phyloP scores from a whole-genome alignment of 257 asterid species.

The Fraxinus cuspidata region DNA sequence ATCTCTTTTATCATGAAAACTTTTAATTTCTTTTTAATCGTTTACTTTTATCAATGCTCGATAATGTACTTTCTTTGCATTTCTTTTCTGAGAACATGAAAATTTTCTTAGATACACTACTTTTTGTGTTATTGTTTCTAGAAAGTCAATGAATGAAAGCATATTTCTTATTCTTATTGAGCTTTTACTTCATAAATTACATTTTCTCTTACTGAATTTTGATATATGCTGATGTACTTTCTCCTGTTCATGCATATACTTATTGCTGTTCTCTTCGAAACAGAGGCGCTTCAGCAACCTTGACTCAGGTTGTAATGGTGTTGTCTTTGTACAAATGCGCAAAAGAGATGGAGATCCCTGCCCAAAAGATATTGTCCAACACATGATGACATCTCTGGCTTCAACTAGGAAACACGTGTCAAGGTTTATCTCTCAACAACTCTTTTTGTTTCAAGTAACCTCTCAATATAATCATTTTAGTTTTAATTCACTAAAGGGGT shows the following conservation, averaged over 20 bases:
- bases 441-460: slow-evolving; percentile 11
- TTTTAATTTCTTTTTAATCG: not conserved
- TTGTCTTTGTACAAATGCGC: slow-evolving; percentile 84
- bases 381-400: slow-evolving; percentile 92
- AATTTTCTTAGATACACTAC: not conserved
- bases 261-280: slow-evolving; percentile 17
- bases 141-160: slow-evolving; percentile 12
- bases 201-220: not conserved
- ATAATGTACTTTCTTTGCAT: not conserved
- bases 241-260: slow-evolving; percentile 12
- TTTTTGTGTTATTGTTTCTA: slow-evolving; percentile 4
- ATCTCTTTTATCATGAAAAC: slow-evolving; percentile 1
- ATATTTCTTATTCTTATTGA: not conserved
- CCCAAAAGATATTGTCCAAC: slow-evolving; percentile 80
- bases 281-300: slow-evolving; percentile 87
- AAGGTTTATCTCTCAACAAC: slow-evolving; percentile 42
- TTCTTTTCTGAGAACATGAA: not conserved
- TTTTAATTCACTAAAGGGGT: not conserved
- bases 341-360: slow-evolving; percentile 80
- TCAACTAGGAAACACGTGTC: slow-evolving; percentile 71
- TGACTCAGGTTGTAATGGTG: slow-evolving; percentile 94
- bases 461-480: not conserved
- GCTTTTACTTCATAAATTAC: not conserved
- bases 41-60: not conserved
- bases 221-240: not conserved